These are phyloP conservation scores for Trichophaea hybrida DNA, from an alignment of 2,329 filamentous ascomycete species.

Conservation along the genomic window DNA sequence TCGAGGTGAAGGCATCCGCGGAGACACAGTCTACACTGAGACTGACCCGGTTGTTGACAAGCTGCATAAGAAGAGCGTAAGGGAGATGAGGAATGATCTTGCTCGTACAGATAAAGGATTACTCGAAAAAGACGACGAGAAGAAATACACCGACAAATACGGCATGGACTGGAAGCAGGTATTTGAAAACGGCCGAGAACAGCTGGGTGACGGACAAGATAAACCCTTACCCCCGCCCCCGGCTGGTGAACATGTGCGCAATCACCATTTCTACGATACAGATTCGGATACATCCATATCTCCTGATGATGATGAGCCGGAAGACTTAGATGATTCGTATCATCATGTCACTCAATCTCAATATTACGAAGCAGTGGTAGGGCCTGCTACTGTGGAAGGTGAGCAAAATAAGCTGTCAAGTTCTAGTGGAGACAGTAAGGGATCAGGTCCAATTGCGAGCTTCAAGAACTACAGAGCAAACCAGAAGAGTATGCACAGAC, in stretches of 20 bases:
- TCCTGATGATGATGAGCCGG: conserved; percentile 27
- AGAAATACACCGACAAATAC: conserved; percentile 31
- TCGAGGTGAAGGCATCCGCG: conserved; percentile 68
- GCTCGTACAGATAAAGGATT: conserved; percentile 57
- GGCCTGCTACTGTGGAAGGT: too few relatives aligned
- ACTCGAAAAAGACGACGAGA: conserved; percentile 62
- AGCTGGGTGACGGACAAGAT: conserved; percentile 24
- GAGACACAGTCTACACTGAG: conserved; percentile 54
- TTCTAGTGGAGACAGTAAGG: conserved; percentile 18
- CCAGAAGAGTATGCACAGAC: conserved; percentile 76
- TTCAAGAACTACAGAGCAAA: conserved; percentile 68
- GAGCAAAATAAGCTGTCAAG: too few relatives aligned
- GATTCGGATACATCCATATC: conserved; percentile 21
- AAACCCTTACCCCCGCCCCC: neutral
- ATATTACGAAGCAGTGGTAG: neutral
- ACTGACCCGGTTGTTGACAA: conserved; percentile 57
- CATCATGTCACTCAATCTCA: conserved; percentile 10
- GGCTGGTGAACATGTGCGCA: neutral
- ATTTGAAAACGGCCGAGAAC: conserved; percentile 25
- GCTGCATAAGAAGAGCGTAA: conserved; percentile 68
- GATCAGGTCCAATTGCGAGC: conserved; percentile 38
- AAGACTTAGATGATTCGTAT: conserved; percentile 15
- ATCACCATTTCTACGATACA: conserved; percentile 33
- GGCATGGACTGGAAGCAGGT: conserved; percentile 17
- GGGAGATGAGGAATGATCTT: conserved; percentile 65